A percentile compares a stretch with the other conserved stretches of the same genome.
These are phyloP conservation scores for Vitis cinerea DNA, from an alignment of 164 flowering plant genomes.

Conservation along the genomic window DNA sequence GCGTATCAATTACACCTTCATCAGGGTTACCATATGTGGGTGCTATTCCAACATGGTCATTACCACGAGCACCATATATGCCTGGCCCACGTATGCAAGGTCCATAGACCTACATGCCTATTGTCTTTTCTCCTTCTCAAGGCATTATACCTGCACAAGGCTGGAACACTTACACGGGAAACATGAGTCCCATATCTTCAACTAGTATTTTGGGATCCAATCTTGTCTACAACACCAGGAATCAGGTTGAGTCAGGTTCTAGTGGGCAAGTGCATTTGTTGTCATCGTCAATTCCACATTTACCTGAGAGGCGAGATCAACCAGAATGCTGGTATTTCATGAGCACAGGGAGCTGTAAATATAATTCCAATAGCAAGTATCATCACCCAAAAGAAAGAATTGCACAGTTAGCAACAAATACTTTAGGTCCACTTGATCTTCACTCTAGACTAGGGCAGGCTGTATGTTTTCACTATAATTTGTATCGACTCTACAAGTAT, in stretches of 20 bases:
- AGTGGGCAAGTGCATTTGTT: slow-evolving; percentile 32
- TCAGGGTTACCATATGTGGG: slow-evolving; percentile 43
- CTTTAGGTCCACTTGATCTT: slow-evolving; percentile 55
- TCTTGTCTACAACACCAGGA: slow-evolving; percentile 35
- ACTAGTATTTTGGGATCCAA: slow-evolving; percentile 35
- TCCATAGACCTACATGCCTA: slow-evolving; percentile 46
- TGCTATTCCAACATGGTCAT: slow-evolving; percentile 51
- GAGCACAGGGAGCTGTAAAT: slow-evolving; percentile 80
- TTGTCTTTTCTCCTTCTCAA: slow-evolving; percentile 59
- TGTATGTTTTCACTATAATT: too few species aligned
- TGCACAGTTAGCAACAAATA: slow-evolving; percentile 29
- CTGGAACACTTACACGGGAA: slow-evolving; percentile 65
- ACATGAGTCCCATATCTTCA: slow-evolving; percentile 35
- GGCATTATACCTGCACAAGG: slow-evolving; percentile 50
- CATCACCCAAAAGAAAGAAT: slow-evolving; percentile 74
- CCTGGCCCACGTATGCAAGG: slow-evolving; percentile 46
- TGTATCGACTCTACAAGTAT: too few species aligned
- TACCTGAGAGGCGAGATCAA: slow-evolving; percentile 80
- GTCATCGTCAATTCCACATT: slow-evolving; percentile 24
- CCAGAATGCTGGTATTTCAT: slow-evolving; percentile 79
- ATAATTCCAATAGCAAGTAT: slow-evolving; percentile 74
- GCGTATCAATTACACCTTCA: slow-evolving; percentile 34
- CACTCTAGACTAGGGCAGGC: slow-evolving; percentile 59
- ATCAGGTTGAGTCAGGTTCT: slow-evolving; percentile 37
- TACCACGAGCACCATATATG: slow-evolving; percentile 46